Base-by-base conservation (phyloP, 192 early-diverging fungal species). In the Kappamyces sp. region DNA sequence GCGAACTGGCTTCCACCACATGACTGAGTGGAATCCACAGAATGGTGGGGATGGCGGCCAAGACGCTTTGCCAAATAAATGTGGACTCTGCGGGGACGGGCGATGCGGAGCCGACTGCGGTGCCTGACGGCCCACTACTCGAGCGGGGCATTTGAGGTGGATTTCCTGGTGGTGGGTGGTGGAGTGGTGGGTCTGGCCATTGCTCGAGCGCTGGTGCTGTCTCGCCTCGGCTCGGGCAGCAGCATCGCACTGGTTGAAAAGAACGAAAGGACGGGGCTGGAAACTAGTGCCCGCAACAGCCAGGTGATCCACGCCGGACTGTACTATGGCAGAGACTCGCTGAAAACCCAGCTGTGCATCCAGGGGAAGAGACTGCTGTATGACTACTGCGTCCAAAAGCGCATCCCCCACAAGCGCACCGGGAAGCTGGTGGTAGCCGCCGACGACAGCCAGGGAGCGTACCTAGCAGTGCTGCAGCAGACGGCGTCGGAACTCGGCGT, bases 241-340 rank as follows among this genome's bases (percentile, higher is more conserved):
- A 78, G 78, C 14, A 48, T 90, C 15, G 61, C 90, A 0, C 68
- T 91, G 1, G 15, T 53, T 22, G 90, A 91, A 34, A 84, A 86
- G 52, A 80, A 90, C 59, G 49, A 59, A 6, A 55, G 59, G 5
- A 49, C 80, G 30, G 88, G 88, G 4, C 74, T 79, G 64, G 88
- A 90, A 63, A 91, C 88, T 31, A 83, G 87, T 61, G 87, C 90
- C 31, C 66, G 91, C 9, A 94, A 91, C 74, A 89, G 86, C 55
- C 87, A 91, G 63, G 87, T 94, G 9, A 94, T 94, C 60, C 91
- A 94, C 47, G 88, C 86, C 4, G 91, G 91, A 0, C 69, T 94
- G 8, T 90, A 91, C 69, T 94, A 91, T 45, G 88, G 89, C 1
- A 54, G 58, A 9, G 66, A 81, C 57, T 88, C 83, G 36, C 66